Conservation (phyloP, 192 early-diverging fungal genomes). For the Umbelopsis isabellina region DNA sequence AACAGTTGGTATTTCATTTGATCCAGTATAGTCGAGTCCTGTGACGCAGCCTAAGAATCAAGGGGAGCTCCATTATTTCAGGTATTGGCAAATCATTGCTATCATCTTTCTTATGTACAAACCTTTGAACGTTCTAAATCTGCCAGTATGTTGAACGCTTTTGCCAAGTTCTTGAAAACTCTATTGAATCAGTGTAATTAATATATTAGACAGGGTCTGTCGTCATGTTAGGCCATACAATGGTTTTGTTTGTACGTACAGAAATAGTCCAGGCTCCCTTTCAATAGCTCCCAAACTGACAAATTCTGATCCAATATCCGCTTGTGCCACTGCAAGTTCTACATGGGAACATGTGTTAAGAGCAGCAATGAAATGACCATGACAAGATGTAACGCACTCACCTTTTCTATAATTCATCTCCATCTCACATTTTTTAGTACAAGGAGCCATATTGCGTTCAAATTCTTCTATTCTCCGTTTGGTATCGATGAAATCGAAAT, state of each 20-base stretch:
- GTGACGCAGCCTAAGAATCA: conserved; percentile 15
- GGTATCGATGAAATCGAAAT: conserved; percentile 29
- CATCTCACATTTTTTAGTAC: background rate
- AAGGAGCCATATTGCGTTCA: conserved; percentile 12
- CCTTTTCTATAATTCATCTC: conserved; percentile 12
- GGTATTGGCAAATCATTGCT: background rate
- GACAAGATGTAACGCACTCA: background rate
- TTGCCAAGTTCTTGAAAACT: conserved; percentile 31
- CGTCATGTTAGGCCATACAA: background rate
- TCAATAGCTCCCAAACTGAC: conserved; percentile 34
- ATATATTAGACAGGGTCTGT: no score
- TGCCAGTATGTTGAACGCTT: conserved; percentile 27
- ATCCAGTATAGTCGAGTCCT: conserved; percentile 1
- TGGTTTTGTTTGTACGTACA: conserved; percentile 20
- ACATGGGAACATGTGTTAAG: background rate
- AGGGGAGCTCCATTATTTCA: background rate
- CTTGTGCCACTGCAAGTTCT: conserved; percentile 23
- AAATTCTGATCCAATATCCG: conserved; percentile 26
- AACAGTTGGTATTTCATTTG: conserved; percentile 34
- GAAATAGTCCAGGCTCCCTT: conserved; percentile 34
- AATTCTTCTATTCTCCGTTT: conserved; percentile 12
- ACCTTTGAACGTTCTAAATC: conserved; percentile 35
- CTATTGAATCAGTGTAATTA: background rate
- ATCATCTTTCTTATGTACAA: background rate
- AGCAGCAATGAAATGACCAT: background rate